Base-by-base conservation (phyloP, 768 basidiomycete genomes). In the Daedaleopsis nitida region DNA sequence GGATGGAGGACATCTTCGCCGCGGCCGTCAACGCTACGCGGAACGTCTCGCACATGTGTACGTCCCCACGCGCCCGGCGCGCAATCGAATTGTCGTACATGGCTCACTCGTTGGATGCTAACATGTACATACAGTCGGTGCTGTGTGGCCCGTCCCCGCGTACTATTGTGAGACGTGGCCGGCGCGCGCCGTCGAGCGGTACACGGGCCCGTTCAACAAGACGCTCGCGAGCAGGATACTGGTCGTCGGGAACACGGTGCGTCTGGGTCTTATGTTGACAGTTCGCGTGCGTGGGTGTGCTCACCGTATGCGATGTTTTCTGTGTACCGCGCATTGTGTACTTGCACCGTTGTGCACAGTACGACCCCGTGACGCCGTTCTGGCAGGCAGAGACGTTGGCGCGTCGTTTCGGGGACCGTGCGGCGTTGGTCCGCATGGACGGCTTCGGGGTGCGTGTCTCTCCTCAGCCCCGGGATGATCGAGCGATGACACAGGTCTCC, bases 201-300 rank as follows among this genome's bases (percentile, higher is more conserved):
- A 32, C 27, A 32, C 27, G 27, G 63, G 63, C 14, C 63, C 65
- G 21, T 64, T 54, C 47, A 66, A 66, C 50, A 24, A 48, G 39
- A 60, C 54, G 27, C 49, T 66, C 19, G 47, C 44, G 23, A 60
- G 61, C 39, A 21, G 37, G 32, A 61, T 64, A n/a, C 43, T 66
- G 6, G 55, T 66, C 11, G 39, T 58, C 24, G 39, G 49, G 19
- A 64, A 64, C 43, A 21, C 44, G 39, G 65, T 59, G 1, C 14
- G 63, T 65, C 34, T 38, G 37, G 23, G 43, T 23, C 8, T 32
- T 32, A 16, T 21, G n/a, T n/a, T n/a, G n/a, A n/a, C n/a, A n/a
- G n/a, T 55, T 32, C 9, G 17, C 14, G 9, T 5, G 27, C 27
- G 27, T 7, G 27, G 7, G 27, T 32, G 27, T 32, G 27, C 27